These are phyloP conservation scores for Boletus tylopilopsis DNA, from an alignment of 768 basidiomycete genomes.

Conservation along the genomic window DNA sequence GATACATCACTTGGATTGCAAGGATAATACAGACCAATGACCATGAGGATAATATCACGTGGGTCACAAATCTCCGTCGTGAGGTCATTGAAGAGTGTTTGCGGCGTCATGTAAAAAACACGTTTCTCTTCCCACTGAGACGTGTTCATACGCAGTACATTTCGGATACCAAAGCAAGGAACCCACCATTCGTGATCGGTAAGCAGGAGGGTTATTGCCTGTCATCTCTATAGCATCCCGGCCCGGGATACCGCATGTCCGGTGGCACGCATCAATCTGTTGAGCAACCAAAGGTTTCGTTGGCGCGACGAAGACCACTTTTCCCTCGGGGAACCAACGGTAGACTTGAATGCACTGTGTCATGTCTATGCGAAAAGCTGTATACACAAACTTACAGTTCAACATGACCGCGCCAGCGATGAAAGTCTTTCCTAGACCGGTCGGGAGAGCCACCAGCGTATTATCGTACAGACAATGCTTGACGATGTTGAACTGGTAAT, in stretches of 20 bases:
- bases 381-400: slow-evolving; percentile 58
- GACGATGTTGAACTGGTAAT: slow-evolving; percentile 95
- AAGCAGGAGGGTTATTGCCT: slow-evolving; percentile 56
- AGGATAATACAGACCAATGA: slow-evolving; percentile 59
- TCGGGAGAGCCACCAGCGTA: slow-evolving; percentile 90
- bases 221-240: slow-evolving; percentile 84
- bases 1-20: not conserved
- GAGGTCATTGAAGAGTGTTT: slow-evolving; percentile 89
- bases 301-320: slow-evolving; percentile 92
- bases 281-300: slow-evolving; percentile 96
- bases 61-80: slow-evolving; percentile 69
- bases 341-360: slow-evolving; percentile 51
- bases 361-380: slow-evolving; percentile 1
- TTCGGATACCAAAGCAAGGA: not conserved
- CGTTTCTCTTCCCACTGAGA: slow-evolving; percentile 75
- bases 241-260: slow-evolving; percentile 90
- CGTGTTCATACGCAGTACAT: not conserved
- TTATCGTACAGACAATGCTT: slow-evolving; percentile 85
- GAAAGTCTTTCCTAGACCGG: slow-evolving; percentile 97
- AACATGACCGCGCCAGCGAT: slow-evolving; percentile 97
- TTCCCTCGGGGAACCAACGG: slow-evolving; percentile 89
- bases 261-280: slow-evolving; percentile 90
- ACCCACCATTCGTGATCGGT: slow-evolving; percentile 60
- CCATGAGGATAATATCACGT: slow-evolving; percentile 77
- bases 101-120: slow-evolving; percentile 95